phyloP scores from a whole-genome alignment of 495 filamentous ascomycete genomes.

The Tetracladium marchalianum region DNA sequence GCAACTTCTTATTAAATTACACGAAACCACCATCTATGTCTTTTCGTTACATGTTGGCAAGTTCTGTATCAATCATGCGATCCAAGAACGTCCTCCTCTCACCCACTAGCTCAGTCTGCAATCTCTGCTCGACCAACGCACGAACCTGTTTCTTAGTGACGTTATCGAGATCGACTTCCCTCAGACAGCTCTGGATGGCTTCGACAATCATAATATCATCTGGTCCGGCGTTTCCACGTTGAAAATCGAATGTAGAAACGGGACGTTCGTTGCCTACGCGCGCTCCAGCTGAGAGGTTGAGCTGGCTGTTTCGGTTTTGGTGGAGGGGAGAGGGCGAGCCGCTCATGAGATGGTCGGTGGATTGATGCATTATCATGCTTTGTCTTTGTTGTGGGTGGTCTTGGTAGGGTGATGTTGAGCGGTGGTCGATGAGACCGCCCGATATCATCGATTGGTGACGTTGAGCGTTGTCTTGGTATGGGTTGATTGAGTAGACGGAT shows the following conservation, averaged over 20 bases:
- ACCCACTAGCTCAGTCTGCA: constrained; percentile 77
- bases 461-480: constrained; percentile 6
- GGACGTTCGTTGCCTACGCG: constrained; percentile 42
- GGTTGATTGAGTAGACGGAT: constrained; percentile 35
- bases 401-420: constrained; percentile 37
- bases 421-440: constrained; percentile 24
- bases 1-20: not conserved
- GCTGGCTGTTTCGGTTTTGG: constrained; percentile 27
- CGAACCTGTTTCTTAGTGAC: constrained; percentile 98
- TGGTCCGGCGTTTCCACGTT: constrained; percentile 52
- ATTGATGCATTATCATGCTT: constrained; percentile 15
- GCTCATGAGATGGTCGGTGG: constrained; percentile 12
- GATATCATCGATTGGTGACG: constrained; percentile 40
- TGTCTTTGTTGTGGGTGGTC: constrained; percentile 28
- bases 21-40: not conserved
- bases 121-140: constrained; percentile 80
- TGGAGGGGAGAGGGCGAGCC: constrained; percentile 1
- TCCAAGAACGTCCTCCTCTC: constrained; percentile 81
- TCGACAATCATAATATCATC: constrained; percentile 71
- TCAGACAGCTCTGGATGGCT: constrained; percentile 68
- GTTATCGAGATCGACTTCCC: constrained; percentile 88
- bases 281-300: constrained; percentile 29
- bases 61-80: constrained; percentile 80
- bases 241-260: constrained; percentile 69
- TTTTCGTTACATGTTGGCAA: constrained; percentile 80